Evolutionary conservation across 2,329 filamentous ascomycete genomes (phyloP).

Genomic region (Lasiodiplodia theobromae): DNA sequence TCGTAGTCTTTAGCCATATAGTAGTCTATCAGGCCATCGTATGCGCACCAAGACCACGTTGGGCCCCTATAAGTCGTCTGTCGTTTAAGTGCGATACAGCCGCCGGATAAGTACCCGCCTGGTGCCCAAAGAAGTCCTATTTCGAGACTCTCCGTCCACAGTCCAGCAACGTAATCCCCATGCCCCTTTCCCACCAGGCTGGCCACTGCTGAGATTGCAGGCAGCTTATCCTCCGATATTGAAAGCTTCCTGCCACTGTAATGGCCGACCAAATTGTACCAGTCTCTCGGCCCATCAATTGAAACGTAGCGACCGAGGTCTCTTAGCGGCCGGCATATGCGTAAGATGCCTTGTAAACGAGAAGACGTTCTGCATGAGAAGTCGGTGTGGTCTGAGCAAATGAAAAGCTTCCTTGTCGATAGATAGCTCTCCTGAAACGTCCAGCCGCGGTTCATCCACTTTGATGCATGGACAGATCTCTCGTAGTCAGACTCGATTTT

Average conservation of each 20-base stretch:
- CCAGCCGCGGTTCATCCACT: not conserved
- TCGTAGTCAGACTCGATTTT: not conserved
- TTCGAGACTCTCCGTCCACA: not conserved
- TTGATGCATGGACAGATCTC: not conserved
- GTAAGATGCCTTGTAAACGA: not conserved
- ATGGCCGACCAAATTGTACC: not conserved
- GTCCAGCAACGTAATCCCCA: not conserved
- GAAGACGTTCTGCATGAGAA: not conserved
- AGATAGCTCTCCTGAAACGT: not conserved
- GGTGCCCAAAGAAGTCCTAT: not conserved
- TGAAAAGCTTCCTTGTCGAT: not conserved
- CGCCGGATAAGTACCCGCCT: too few species aligned
- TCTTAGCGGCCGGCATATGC: not conserved
- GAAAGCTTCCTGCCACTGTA: not conserved
- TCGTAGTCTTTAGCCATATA: not conserved
- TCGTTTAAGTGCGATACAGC: not conserved
- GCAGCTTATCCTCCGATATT: not conserved
- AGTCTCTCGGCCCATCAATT: not conserved
- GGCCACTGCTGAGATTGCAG: not conserved
- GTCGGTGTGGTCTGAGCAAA: not conserved
- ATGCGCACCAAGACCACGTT: not conserved
- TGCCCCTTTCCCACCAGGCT: not conserved
- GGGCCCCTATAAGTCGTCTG: not conserved
- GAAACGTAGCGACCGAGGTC: not conserved
- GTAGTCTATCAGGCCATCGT: not conserved